Evolutionary conservation across 1,139 yeast species (phyloP).

Genomic region (Suhomyces maxii): DNA sequence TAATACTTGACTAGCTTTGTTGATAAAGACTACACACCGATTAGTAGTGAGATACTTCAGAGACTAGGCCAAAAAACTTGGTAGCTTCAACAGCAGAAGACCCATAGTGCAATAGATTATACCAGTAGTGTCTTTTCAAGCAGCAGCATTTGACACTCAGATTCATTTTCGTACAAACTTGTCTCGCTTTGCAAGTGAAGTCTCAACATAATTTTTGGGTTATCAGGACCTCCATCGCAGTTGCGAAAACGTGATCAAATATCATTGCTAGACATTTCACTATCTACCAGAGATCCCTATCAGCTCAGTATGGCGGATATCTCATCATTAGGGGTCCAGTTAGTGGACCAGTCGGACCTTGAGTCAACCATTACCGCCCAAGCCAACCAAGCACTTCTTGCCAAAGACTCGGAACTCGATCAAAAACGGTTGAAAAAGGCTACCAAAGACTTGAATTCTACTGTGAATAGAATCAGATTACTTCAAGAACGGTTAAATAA

Average conservation of each 20-base stretch:
- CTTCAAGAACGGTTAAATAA: constrained; percentile 51
- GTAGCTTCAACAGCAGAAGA: no score
- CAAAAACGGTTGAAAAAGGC: constrained; percentile 71
- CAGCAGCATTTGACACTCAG: no score
- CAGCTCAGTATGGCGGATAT: constrained; percentile 1
- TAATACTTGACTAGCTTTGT: no score
- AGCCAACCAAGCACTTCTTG: constrained; percentile 63
- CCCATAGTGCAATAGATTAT: no score
- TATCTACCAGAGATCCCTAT: background rate
- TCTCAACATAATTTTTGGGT: background rate
- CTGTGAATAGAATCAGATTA: constrained; percentile 41
- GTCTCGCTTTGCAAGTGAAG: background rate
- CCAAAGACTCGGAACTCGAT: constrained; percentile 73
- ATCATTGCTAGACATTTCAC: background rate
- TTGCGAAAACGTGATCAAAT: background rate
- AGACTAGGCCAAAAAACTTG: no score
- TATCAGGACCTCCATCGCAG: background rate
- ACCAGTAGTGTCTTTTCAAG: no score
- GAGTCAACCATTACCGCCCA: constrained; percentile 68
- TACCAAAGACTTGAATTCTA: constrained; percentile 43
- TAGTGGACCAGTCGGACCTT: constrained; percentile 73
- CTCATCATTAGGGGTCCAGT: constrained; percentile 32
- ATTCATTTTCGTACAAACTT: no score
- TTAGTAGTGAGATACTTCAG: no score
- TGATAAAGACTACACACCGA: no score